Conservation (phyloP, 257 asterid genomes). For the Rubia yunnanensis region DNA sequence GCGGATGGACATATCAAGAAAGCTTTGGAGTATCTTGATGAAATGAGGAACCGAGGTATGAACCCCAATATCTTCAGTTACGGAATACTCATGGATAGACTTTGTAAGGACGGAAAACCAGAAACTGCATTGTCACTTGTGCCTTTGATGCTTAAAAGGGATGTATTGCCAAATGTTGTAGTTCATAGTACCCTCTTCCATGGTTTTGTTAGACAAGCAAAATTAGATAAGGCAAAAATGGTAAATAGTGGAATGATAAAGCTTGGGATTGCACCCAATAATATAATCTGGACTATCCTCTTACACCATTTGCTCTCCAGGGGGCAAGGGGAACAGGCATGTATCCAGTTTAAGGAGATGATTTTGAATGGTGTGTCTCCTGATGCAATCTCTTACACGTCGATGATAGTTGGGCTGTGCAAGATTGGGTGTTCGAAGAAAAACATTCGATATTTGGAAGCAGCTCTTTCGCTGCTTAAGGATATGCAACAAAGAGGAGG, state of each 20-base stretch:
- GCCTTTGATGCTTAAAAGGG: conserved; percentile 42
- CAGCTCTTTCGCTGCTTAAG: conserved; percentile 30
- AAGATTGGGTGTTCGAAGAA: conserved; percentile 25
- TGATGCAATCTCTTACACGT: conserved; percentile 33
- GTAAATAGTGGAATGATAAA: conserved; percentile 36
- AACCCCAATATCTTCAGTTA: conserved; percentile 27
- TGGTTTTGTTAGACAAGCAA: conserved; percentile 43
- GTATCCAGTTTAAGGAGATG: conserved; percentile 29
- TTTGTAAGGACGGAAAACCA: conserved; percentile 37
- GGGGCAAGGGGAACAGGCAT: conserved; percentile 35
- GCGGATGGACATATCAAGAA: conserved; percentile 28
- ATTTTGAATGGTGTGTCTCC: conserved; percentile 23
- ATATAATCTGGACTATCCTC: conserved; percentile 31
- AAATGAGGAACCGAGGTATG: conserved; percentile 27
- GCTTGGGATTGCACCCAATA: conserved; percentile 38
- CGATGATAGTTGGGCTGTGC: conserved; percentile 45
- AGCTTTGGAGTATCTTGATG: conserved; percentile 30
- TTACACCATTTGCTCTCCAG: conserved; percentile 23
- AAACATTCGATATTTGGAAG: too few relatives aligned
- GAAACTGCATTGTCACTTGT: conserved; percentile 45
- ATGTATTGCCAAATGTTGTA: conserved; percentile 40
- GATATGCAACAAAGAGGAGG: conserved; percentile 32
- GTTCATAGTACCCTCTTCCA: conserved; percentile 36
- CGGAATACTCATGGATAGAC: conserved; percentile 23
- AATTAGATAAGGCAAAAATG: conserved; percentile 29